Evolutionary conservation across 192 early-diverging fungal species (phyloP).

Genomic region (Coemansia nantahalensis): DNA sequence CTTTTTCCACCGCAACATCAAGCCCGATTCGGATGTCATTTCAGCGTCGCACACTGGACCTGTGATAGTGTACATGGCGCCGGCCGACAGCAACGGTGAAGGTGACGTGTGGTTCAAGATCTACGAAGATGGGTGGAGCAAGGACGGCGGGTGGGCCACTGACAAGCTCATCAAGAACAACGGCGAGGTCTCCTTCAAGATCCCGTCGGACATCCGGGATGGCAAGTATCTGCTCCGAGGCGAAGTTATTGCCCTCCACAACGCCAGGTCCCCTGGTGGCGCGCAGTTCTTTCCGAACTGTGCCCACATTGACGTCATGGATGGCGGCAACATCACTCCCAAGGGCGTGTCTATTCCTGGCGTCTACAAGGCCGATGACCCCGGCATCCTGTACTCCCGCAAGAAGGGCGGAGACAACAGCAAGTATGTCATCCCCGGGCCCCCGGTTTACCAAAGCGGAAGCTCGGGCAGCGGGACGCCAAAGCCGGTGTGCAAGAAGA

Average conservation of each 20-base stretch:
- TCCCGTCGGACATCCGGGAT: constrained; percentile 11
- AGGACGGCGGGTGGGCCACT: constrained; percentile 12
- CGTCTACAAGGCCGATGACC: constrained; percentile 10
- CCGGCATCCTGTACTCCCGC: constrained; percentile 15
- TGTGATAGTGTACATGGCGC: constrained; percentile 24
- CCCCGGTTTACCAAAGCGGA: background rate
- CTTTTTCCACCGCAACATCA: background rate
- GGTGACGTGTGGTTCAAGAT: constrained; percentile 26
- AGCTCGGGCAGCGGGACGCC: background rate
- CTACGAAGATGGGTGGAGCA: constrained; percentile 15
- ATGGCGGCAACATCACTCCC: background rate
- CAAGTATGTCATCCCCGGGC: constrained; percentile 3
- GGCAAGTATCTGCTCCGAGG: constrained; percentile 26
- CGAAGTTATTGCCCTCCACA: constrained; percentile 29
- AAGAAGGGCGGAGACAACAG: background rate
- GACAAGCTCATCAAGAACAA: constrained; percentile 15
- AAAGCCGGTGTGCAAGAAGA: too few species aligned
- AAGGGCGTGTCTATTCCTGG: constrained; percentile 14
- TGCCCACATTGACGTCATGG: constrained; percentile 9
- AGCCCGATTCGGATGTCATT: background rate
- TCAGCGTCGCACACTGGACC: constrained; percentile 13
- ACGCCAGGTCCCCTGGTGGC: background rate
- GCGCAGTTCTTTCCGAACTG: constrained; percentile 36
- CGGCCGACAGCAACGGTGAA: constrained; percentile 10
- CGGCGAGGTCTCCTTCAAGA: constrained; percentile 6